A percentile compares a stretch with the other conserved stretches of the same genome.
Evolutionary conservation across 768 basidiomycete species (phyloP).

Genomic region (Mycena sanguinolenta): DNA sequence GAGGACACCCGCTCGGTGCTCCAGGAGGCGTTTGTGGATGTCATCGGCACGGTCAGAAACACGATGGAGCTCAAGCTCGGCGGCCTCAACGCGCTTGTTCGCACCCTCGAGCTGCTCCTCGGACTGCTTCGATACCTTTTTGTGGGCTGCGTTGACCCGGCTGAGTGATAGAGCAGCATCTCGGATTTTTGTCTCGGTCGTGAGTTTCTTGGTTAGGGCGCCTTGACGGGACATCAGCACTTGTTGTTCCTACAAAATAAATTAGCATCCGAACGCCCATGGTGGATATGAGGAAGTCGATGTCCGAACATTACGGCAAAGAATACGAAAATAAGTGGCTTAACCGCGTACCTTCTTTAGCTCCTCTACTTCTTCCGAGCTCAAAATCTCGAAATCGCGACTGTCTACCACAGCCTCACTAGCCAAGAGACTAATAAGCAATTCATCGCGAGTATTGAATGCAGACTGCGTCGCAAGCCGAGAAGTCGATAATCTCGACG

Average conservation of each 20-base stretch:
- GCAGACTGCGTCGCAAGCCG: slow-evolving; percentile 23
- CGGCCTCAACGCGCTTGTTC: slow-evolving; percentile 77
- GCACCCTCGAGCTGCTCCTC: slow-evolving; percentile 80
- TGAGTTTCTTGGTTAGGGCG: slow-evolving; percentile 80
- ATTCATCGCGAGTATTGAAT: slow-evolving; percentile 78
- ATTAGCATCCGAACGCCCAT: slow-evolving; percentile 7
- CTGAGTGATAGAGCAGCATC: slow-evolving; percentile 86
- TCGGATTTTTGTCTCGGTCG: slow-evolving; percentile 88
- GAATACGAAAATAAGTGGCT: slow-evolving; percentile 11
- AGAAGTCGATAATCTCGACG: slow-evolving; percentile 36
- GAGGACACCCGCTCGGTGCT: slow-evolving; percentile 88
- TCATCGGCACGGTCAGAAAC: slow-evolving; percentile 76
- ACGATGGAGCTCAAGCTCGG: slow-evolving; percentile 80
- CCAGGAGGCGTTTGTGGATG: slow-evolving; percentile 73
- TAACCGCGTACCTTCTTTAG: slow-evolving; percentile 58
- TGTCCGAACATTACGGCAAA: background rate
- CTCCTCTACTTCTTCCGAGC: slow-evolving; percentile 64
- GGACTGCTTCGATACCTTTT: slow-evolving; percentile 72
- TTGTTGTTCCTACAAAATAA: slow-evolving; percentile 69
- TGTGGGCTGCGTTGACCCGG: slow-evolving; percentile 72
- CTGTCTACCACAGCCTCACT: slow-evolving; percentile 97
- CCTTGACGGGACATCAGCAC: slow-evolving; percentile 73
- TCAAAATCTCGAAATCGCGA: slow-evolving; percentile 82
- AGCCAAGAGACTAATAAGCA: slow-evolving; percentile 90
- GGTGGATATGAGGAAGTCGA: background rate